Base-by-base conservation (phyloP, 2,329 filamentous ascomycete species). In the Claviceps pazoutovae region DNA sequence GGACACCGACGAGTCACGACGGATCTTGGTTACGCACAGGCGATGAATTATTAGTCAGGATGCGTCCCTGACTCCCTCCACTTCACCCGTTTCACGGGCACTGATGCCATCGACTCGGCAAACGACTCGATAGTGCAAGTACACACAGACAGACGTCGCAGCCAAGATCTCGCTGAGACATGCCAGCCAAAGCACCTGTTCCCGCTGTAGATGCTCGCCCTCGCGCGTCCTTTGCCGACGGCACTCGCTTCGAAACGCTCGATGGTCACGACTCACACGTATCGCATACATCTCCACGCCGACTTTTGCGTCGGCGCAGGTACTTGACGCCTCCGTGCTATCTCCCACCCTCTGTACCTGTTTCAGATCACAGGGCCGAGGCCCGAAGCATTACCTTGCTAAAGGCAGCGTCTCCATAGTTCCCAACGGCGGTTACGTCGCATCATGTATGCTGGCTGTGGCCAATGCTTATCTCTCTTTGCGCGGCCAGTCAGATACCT, bases 341-440 rank as follows among this genome's bases (percentile, higher is more conserved):
- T 26, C 23, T 30, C 26, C 26, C 26, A 30, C 8, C 7, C 26
- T 30, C 1, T 30, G 26, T 30, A 30, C 19, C 19, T 19, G 26
- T 30, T 1, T 30, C 26, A 9, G 26, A 30, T 30, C 8, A 30
- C 26, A 30, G 26, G 8, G 26, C 26, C 26, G 8, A 30, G 9
- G 9, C 2, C 26, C 8, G 8, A 30, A 30, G 9, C 2, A 9
- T 30, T 7, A 41, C 19, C 19, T 19, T 23, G 41, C 41, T 26
- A 23, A 43, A 13, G 19, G 41, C 41, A 23, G 41, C 19, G 9
- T 23, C 19, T 5, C 19, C 16, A 5, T 21, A 16, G 62, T 71
- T n/a, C 68, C 69, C 14, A 68, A 72, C 41, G 68, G 69, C 44
- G 69, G 68, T 36, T 72, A 71, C 53, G 59, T 66, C 1, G 62